Conservation (phyloP, 768 basidiomycete genomes). For the Amanita fuliginea region DNA sequence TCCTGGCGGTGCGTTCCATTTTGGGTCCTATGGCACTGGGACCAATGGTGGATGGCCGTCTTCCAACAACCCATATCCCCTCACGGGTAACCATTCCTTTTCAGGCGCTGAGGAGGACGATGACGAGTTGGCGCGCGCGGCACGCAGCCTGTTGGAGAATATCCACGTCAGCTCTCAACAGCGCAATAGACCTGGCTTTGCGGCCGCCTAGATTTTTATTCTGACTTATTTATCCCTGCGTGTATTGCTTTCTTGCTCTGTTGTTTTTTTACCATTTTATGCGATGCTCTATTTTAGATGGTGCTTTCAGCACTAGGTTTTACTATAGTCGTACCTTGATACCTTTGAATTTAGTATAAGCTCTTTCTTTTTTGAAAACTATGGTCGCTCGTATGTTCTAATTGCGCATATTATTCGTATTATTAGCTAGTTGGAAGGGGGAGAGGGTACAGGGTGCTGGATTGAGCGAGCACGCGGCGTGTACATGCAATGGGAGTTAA, state of each 20-base stretch:
- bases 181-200: conserved; percentile 5
- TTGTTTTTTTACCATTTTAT: conserved; percentile 3
- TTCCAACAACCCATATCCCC: background rate
- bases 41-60: conserved; percentile 1
- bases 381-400: conserved; percentile 1
- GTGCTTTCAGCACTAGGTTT: background rate
- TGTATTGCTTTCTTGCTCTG: conserved; percentile 4
- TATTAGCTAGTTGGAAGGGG: background rate
- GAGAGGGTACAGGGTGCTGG: background rate
- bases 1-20: background rate
- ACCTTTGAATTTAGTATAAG: background rate
- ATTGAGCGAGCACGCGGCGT: background rate
- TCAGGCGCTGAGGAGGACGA: background rate
- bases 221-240: background rate
- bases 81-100: background rate
- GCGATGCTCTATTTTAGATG: background rate
- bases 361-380: background rate
- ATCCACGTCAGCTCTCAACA: conserved; percentile 4
- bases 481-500: background rate
- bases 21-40: background rate
- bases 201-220: conserved; percentile 5
- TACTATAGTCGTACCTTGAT: background rate
- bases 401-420: background rate
- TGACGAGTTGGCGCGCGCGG: background rate
- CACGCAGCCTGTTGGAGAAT: conserved; percentile 4